Conservation (phyloP, 2,329 filamentous ascomycete species). For the Talaromyces sp. region DNA sequence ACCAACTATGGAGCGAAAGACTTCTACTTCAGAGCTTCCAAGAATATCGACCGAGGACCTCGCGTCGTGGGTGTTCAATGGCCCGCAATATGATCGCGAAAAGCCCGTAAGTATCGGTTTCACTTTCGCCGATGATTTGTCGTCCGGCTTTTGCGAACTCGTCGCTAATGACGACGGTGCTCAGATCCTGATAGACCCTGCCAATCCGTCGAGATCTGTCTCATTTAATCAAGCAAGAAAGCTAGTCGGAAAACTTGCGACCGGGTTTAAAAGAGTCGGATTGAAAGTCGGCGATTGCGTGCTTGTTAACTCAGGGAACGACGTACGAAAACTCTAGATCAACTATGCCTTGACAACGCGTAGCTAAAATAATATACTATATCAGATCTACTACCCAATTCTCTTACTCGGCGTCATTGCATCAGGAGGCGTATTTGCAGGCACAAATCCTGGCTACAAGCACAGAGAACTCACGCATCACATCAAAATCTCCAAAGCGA, state of each 20-base stretch:
- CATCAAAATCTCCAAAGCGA: slow-evolving; percentile 43
- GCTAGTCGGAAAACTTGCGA: neutral
- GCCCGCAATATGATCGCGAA: neutral
- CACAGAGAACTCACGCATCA: slow-evolving; percentile 48
- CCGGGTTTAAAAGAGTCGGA: neutral
- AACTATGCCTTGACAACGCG: neutral
- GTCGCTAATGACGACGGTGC: neutral
- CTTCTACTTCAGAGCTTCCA: neutral
- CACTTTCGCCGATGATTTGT: neutral
- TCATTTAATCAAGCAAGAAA: neutral
- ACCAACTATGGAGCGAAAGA: neutral
- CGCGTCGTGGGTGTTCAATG: neutral
- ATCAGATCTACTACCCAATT: slow-evolving; percentile 49
- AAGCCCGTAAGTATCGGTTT: neutral
- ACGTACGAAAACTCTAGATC: neutral
- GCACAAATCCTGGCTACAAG: slow-evolving; percentile 50
- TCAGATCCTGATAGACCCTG: neutral
- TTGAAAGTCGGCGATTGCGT: neutral
- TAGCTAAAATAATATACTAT: neutral
- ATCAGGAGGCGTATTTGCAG: slow-evolving; percentile 47
- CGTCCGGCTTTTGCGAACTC: neutral
- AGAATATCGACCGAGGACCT: neutral
- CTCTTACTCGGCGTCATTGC: slow-evolving; percentile 50
- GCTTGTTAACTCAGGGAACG: neutral
- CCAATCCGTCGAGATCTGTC: neutral